Percentiles rank a stretch among this genome's conserved stretches.
These are phyloP conservation scores for Plasmodium vivax DNA, from an alignment of 169 alveolate genomes.

Conservation along the genomic window DNA sequence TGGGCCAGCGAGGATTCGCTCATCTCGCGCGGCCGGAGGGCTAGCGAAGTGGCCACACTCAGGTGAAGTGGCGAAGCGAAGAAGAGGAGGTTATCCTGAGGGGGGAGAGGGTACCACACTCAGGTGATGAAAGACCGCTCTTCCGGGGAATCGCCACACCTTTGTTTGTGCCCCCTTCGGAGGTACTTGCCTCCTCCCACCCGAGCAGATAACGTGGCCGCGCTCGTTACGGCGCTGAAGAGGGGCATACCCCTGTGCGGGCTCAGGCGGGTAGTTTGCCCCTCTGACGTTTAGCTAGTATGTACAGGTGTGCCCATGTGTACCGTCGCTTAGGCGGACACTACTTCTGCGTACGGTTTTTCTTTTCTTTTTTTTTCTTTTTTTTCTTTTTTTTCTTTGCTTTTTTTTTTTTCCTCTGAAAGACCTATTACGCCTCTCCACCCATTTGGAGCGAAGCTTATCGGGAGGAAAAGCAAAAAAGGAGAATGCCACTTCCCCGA, in stretches of 20 bases:
- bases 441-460: not conserved
- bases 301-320: not conserved
- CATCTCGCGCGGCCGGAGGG: not conserved
- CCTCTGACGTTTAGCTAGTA: not conserved
- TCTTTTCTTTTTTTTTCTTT: too few relatives aligned
- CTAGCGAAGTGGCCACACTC: not conserved
- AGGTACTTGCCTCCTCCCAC: not conserved
- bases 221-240: too few relatives aligned
- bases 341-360: not conserved
- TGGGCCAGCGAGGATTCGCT: slow-evolving; percentile 32
- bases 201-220: too few relatives aligned
- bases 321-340: not conserved
- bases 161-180: too few relatives aligned
- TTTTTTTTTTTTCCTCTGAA: not conserved
- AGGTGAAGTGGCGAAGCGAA: too few relatives aligned
- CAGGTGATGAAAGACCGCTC: not conserved
- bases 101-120: not conserved
- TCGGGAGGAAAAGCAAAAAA: not conserved
- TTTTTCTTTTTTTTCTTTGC: too few relatives aligned
- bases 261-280: not conserved
- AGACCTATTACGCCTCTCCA: not conserved
- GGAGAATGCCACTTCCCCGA: not conserved
- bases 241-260: not conserved
- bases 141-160: too few relatives aligned
- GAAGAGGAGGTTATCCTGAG: not conserved